Evolutionary conservation across 495 filamentous ascomycete genomes (phyloP).

Genomic region (Aspergillus incahuasiensis): DNA sequence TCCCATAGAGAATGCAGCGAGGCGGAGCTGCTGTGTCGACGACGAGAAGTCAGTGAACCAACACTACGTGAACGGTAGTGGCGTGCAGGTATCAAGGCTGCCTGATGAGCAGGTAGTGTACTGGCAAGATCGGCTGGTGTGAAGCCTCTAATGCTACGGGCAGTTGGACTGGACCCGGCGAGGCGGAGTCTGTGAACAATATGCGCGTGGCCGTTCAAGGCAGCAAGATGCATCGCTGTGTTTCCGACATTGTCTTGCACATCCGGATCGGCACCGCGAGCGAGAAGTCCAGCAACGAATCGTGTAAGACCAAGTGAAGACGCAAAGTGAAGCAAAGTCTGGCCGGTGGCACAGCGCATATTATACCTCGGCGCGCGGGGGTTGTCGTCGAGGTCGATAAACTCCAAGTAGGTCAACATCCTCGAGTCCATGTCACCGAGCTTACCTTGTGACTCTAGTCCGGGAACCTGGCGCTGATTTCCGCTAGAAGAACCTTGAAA

Average conservation of each 20-base stretch:
- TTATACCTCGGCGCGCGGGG: constrained; percentile 63
- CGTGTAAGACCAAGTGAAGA: constrained; percentile 70
- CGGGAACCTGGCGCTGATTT: constrained; percentile 44
- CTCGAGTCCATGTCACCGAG: constrained; percentile 60
- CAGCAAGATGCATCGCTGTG: constrained; percentile 78
- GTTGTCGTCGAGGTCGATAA: constrained; percentile 73
- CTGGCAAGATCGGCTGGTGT: constrained; percentile 68
- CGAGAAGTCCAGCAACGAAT: constrained; percentile 75
- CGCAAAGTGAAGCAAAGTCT: constrained; percentile 79
- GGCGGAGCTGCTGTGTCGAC: constrained; percentile 60
- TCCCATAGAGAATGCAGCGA: constrained; percentile 63
- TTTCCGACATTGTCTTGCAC: constrained; percentile 74
- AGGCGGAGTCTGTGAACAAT: constrained; percentile 72
- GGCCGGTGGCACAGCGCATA: constrained; percentile 57
- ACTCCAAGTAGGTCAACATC: constrained; percentile 67
- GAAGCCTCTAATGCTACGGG: constrained; percentile 66
- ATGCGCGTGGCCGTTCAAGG: constrained; percentile 68
- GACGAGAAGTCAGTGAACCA: constrained; percentile 51
- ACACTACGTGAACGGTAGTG: constrained; percentile 55
- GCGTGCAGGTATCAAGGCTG: constrained; percentile 46
- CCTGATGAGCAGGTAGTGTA: constrained; percentile 55
- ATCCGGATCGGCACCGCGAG: constrained; percentile 73
- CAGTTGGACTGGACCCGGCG: constrained; percentile 64
- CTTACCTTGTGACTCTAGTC: constrained; percentile 37
- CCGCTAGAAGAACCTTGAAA: constrained; percentile 40